Base-by-base conservation (phyloP, 176 grass and related monocot species). In the Phoenix dactylifera region DNA sequence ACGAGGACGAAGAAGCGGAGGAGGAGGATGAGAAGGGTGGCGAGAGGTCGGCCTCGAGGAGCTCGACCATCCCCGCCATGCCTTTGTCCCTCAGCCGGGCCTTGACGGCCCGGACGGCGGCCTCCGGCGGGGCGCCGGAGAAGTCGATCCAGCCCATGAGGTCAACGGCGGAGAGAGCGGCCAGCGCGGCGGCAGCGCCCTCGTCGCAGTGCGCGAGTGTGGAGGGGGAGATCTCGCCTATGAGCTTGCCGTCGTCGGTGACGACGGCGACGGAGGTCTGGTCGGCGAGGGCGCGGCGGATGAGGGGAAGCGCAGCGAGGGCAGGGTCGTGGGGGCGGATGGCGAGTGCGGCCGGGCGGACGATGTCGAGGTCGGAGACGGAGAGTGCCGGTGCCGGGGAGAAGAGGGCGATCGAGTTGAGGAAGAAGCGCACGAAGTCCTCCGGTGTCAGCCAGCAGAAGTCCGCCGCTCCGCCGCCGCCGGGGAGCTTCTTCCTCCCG, bases 371-470 rank as follows among this genome's bases (percentile, higher is more conserved):
- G 3, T 82, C 77, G 5, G 86, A 81, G 56, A 89, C 64, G 22
- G 77, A 72, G 58, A 71, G 77, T 0, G 79, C 68, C 23, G 85
- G 69, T 0, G 53, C 79, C 0, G 79, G 30, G 0, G 79, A 80
- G 79, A 95, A 79, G 51, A 86, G 62, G 6, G 67, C 66, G 39
- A 95, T 78, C 70, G 65, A 89, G 74, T 81, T 62, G 1, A 89
- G 70, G 70, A 89, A 76, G 86, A 95, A 95, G 28, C 82, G 82
- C 55, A 74, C 76, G 19, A 95, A 70, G 62, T 89, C 90, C 74
- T 95, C 86, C 57, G 68, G 70, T 5, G 76, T 86, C 19, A 95
- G 39, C 90, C 79, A 95, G 82, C 82, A 95, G 39, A 95, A 70
- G 15, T 71, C 72, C 52, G 26, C 61, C 22, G 10, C 22, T 52